phyloP scores from a whole-genome alignment of 208 protist genomes.

The Crithidia brevicula region DNA sequence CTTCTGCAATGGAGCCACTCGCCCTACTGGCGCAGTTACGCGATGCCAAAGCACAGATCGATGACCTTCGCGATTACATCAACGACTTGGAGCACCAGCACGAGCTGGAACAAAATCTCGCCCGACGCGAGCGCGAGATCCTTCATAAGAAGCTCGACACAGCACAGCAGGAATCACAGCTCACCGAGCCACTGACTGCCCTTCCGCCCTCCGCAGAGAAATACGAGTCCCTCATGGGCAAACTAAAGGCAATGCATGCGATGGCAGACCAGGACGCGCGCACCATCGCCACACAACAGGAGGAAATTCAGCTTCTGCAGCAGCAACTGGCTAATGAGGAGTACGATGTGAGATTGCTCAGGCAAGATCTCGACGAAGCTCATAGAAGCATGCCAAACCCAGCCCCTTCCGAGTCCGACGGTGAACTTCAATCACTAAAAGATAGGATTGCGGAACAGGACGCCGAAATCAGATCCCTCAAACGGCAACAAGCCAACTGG shows the following conservation, averaged over 20 bases:
- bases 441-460: slow-evolving; percentile 1
- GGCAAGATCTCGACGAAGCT: background rate
- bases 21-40: background rate
- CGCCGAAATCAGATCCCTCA: background rate
- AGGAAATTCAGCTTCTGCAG: background rate
- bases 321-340: background rate
- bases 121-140: slow-evolving; percentile 9
- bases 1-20: background rate
- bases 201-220: background rate
- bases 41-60: background rate
- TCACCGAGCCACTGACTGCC: background rate
- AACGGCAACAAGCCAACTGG: no score
- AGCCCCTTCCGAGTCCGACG: background rate
- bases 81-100: slow-evolving; percentile 3
- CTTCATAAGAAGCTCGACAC: slow-evolving; percentile 18
- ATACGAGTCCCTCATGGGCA: background rate
- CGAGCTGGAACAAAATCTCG: background rate
- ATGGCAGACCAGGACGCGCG: slow-evolving; percentile 5
- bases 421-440: background rate
- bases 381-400: background rate
- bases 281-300: background rate
- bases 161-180: background rate
- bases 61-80: slow-evolving; percentile 10
- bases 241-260: background rate
- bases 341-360: background rate